Base-by-base conservation (phyloP, 768 basidiomycete genomes). In the Phylloporus sp. region DNA sequence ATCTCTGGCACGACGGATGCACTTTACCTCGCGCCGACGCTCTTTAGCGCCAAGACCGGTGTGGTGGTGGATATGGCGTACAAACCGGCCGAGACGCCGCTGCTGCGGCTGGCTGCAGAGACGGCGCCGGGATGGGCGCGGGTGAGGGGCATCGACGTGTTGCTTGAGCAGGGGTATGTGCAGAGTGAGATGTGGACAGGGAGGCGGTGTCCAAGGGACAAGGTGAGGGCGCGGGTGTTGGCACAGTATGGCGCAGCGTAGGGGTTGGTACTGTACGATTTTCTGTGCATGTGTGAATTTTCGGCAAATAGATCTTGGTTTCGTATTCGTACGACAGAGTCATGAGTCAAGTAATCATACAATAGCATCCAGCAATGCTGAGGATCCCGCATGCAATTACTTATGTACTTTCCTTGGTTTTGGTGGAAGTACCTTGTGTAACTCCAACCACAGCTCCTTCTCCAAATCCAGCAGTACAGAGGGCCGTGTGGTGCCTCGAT, bases 31-130 rank as follows among this genome's bases (percentile, higher is more conserved):
- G 76, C 86, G 3, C 46, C 54, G 8, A 67, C 72, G 11, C 60
- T 96, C 18, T 85, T 91, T 54, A 63, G 68, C 0, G 70, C 70
- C 1, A 71, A 74, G n/a, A 85, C 84, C 1, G 82, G 82, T 3
- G 78, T 87, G 3, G 84, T 93, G 10, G 75, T 98, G 10, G 96
- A 99, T 57, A 88, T 96, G 86, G 92, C 94, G 17, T 98, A 97
- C 65, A 84, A 84, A 56, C 96, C 94, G 0, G 79, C 84, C 4
- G 76, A 81, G 55, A 98, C 95, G 13, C 84, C 93, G 0, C 65
- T 99, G 44, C 68, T 97, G 21, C 61, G 64, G 42, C 66, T 95
- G 13, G 93, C 90, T 5, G 72, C 75, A 55, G 58, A 63, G 31
- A 67, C 62, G 20, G 71, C 70, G 7, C 26, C 42, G 10, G 71